Evolutionary conservation across 768 basidiomycete species (phyloP).

Genomic region (Tephrocybe sp.): DNA sequence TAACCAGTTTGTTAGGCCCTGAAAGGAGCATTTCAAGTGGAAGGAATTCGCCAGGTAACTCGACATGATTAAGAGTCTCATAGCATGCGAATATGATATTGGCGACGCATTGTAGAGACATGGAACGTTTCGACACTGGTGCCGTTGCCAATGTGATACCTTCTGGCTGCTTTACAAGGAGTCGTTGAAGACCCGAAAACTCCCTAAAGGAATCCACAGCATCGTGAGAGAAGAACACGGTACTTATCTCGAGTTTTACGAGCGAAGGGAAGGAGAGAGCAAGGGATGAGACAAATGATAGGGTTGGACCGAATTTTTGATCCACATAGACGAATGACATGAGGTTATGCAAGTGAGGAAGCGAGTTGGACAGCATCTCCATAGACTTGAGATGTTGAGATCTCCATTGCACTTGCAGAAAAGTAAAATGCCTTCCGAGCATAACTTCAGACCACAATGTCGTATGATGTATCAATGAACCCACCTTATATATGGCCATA

Average conservation of each 20-base stretch:
- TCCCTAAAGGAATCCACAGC: conserved; percentile 6
- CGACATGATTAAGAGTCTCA: conserved; percentile 9
- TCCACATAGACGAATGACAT: conserved; percentile 11
- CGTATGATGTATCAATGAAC: neutral
- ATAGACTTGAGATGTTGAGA: conserved; percentile 10
- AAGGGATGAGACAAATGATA: conserved; percentile 7
- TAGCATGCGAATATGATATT: conserved; percentile 13
- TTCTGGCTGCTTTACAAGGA: conserved; percentile 11
- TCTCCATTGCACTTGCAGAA: conserved; percentile 12
- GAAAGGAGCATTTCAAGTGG: conserved; percentile 3
- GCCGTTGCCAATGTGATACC: conserved; percentile 10
- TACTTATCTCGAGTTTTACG: conserved; percentile 11
- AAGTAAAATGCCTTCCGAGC: conserved; percentile 8
- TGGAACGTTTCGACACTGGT: conserved; percentile 6
- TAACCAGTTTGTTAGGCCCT: neutral
- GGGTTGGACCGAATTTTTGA: conserved; percentile 8
- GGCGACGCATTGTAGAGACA: conserved; percentile 10
- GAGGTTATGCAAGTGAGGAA: conserved; percentile 11
- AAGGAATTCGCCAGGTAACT: conserved; percentile 16
- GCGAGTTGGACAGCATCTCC: neutral
- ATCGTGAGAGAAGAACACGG: conserved; percentile 11
- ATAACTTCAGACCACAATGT: neutral
- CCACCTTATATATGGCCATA: conserved; percentile 17
- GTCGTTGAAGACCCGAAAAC: conserved; percentile 11
- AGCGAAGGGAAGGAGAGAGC: conserved; percentile 10